Conservation (phyloP, 352 stramenopile species). For the Blastocystis sp. region DNA sequence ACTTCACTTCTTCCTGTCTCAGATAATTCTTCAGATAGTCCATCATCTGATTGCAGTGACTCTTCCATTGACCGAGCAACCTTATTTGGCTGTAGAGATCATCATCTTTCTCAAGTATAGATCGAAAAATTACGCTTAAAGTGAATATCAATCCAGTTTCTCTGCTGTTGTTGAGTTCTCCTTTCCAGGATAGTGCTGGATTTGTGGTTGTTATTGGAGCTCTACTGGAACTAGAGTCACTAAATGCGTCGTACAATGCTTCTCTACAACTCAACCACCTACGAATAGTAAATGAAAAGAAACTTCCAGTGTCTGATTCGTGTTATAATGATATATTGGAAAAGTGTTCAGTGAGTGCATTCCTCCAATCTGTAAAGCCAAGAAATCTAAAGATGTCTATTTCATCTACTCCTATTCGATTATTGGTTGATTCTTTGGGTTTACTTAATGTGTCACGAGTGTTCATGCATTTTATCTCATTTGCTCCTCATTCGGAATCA, state of each 20-base stretch:
- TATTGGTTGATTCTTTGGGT: not conserved
- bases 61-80: not conserved
- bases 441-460: not conserved
- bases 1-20: not conserved
- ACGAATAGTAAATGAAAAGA: not conserved
- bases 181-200: not conserved
- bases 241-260: not conserved
- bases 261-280: not conserved
- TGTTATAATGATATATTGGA: not conserved
- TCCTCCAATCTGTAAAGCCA: not conserved
- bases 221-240: not conserved
- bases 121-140: not conserved
- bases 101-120: not conserved
- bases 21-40: too few relatives aligned
- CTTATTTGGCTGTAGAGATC: not conserved
- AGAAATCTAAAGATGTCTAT: not conserved
- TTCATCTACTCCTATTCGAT: not conserved
- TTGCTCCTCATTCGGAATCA: not conserved
- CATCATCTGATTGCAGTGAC: too few relatives aligned
- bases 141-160: not conserved
- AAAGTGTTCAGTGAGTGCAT: not conserved
- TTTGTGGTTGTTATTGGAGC: not conserved
- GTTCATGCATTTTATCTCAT: not conserved
- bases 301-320: not conserved
- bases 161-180: not conserved